Conservation (phyloP, 257 asterid species). For the Eucommia ulmoides region DNA sequence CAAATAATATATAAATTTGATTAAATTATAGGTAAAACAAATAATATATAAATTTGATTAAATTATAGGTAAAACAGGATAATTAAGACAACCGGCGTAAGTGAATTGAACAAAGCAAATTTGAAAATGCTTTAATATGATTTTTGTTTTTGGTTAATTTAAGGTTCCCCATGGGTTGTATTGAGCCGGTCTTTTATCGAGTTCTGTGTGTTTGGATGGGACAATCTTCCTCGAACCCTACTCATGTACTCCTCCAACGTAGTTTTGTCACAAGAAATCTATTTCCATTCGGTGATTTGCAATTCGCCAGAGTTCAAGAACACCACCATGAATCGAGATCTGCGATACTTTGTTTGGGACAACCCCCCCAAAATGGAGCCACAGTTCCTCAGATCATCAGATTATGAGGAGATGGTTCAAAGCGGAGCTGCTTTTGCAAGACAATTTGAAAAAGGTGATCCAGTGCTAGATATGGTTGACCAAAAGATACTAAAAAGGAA, state of each 20-base stretch:
- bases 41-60: too few relatives aligned
- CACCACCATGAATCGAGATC: conserved; percentile 69
- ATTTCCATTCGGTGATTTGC: conserved; percentile 85
- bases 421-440: conserved; percentile 96
- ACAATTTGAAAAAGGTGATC: conserved; percentile 47
- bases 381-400: conserved; percentile 43
- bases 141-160: conserved; percentile 11
- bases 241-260: conserved; percentile 72
- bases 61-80: too few relatives aligned
- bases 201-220: conserved; percentile 87
- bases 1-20: too few relatives aligned
- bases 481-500: conserved; percentile 45
- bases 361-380: conserved; percentile 98
- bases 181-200: conserved; percentile 84
- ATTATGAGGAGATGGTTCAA: conserved; percentile 46
- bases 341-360: conserved; percentile 91
- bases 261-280: conserved; percentile 71
- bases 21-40: too few relatives aligned
- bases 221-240: conserved; percentile 88
- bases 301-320: conserved; percentile 70
- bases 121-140: conserved; percentile 3
- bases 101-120: too few relatives aligned
- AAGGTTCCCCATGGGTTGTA: conserved; percentile 96
- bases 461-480: conserved; percentile 78
- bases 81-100: too few relatives aligned